Evolutionary conservation across 2,329 filamentous ascomycete species (phyloP).

Genomic region (Ceratocystis papillata): DNA sequence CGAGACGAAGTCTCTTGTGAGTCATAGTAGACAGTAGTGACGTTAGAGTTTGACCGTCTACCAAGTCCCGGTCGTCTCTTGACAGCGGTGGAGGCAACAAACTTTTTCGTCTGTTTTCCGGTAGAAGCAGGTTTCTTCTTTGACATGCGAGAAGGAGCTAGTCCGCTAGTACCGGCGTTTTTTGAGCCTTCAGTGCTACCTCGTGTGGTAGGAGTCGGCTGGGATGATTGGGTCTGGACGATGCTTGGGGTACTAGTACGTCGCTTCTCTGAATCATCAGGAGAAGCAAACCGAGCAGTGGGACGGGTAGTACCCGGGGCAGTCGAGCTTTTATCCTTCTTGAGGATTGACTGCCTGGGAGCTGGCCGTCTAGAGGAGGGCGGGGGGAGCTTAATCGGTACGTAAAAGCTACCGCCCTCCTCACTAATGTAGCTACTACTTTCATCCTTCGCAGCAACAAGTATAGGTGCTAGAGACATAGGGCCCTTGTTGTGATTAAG

Average conservation of each 20-base stretch:
- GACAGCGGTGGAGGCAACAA: conserved; percentile 29
- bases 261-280: conserved; percentile 35
- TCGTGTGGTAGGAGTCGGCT: not conserved
- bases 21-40: conserved; percentile 28
- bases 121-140: conserved; percentile 35
- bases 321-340: conserved; percentile 42
- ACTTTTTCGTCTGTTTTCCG: conserved; percentile 31
- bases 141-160: conserved; percentile 28
- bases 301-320: conserved; percentile 46
- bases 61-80: conserved; percentile 24
- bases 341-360: conserved; percentile 44
- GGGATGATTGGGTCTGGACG: not conserved
- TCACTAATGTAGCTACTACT: conserved; percentile 1
- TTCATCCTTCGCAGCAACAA: not conserved
- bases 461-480: not conserved
- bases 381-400: conserved; percentile 16
- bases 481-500: not conserved
- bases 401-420: not conserved
- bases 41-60: conserved; percentile 27
- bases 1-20: conserved; percentile 27
- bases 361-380: conserved; percentile 38
- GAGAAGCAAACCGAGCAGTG: conserved; percentile 51
- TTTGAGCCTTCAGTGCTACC: not conserved
- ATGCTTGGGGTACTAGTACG: not conserved
- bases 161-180: not conserved